phyloP scores from a whole-genome alignment of 257 asterid genomes.

The Scutellaria minor region DNA sequence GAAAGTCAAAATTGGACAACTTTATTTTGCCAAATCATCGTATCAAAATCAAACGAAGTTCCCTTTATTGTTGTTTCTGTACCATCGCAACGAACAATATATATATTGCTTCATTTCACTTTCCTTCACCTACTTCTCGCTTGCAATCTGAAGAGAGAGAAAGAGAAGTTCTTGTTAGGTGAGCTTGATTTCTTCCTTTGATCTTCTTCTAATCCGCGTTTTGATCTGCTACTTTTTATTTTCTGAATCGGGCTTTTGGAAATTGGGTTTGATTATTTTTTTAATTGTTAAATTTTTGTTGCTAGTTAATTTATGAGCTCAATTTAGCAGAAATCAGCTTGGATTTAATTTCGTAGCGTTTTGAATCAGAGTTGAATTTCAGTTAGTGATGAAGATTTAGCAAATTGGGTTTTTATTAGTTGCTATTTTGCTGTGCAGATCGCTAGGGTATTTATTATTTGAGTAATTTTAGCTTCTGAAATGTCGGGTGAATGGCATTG shows the following conservation, averaged over 20 bases:
- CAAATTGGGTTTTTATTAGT: constrained; percentile 8
- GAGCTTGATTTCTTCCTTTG: neutral
- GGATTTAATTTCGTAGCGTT: neutral
- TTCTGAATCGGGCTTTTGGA: neutral
- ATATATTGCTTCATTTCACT: constrained; percentile 15
- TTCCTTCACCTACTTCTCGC: constrained; percentile 26
- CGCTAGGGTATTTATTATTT: constrained; percentile 23
- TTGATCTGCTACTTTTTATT: constrained; percentile 25
- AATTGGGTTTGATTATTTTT: neutral
- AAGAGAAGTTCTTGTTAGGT: constrained; percentile 20
- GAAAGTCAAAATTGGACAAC: constrained; percentile 33
- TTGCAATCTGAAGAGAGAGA: neutral
- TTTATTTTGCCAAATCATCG: constrained; percentile 14
- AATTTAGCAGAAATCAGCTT: constrained; percentile 10
- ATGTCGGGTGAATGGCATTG: constrained; percentile 60
- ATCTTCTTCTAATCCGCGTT: neutral
- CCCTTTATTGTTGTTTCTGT: constrained; percentile 20
- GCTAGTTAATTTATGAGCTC: constrained; percentile 22
- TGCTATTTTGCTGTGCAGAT: constrained; percentile 28
- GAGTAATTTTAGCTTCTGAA: constrained; percentile 26
- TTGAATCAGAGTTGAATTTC: constrained; percentile 14
- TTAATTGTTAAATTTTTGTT: neutral
- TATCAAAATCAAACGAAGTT: neutral
- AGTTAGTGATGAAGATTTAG: neutral
- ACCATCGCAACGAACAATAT: neutral